Evolutionary conservation across 306 rosid genomes (phyloP), one percentile per base, ranked within the genome.

Genomic region (Vigna mungo): DNA sequence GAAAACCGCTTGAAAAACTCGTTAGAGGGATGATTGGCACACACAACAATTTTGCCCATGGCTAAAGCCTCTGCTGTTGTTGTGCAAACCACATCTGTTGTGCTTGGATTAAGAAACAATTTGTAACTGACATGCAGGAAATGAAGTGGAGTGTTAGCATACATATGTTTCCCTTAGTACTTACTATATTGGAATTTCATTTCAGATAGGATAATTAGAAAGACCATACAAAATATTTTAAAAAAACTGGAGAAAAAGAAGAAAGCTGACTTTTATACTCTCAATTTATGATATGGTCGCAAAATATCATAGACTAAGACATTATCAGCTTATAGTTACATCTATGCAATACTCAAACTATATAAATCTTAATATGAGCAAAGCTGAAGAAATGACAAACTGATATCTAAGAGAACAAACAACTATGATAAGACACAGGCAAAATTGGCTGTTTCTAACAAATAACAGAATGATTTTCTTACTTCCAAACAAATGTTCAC

Each of bases 31-130:
- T 95, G 97, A 66, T 92, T 84, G 39, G 97, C 97, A 5, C 97
- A 95, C 20, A 92, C 81, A 47, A 92, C 92, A 27, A 92, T 80
- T 81, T 92, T 95, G 0, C 97, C 97, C 98, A 92, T 95, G 46
- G 98, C 98, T 81, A 95, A 84, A 47, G 98, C 97, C 86, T 95
- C 98, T 37, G 97, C 97, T n/a, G 97, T 89, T n/a, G 98, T 88
- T 1, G 98, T 95, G 84, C 98, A 95, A 55, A 95, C 97, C 81
- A 92, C 97, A 34, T 95, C 97, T 32, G 98, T 90, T 61, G 97
- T 90, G 90, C 98, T 95, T 41, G 98, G 96, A 89, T 95, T 95
- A 76, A 90, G 88, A 80, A 95, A 95, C 84, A 95, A 88, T 74
- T 89, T 95, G 84, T 88, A 92, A 79, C 98, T 95, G 92, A 49